Conservation (phyloP, 768 basidiomycete species). For the Rhodotorula kratochvilovae region DNA sequence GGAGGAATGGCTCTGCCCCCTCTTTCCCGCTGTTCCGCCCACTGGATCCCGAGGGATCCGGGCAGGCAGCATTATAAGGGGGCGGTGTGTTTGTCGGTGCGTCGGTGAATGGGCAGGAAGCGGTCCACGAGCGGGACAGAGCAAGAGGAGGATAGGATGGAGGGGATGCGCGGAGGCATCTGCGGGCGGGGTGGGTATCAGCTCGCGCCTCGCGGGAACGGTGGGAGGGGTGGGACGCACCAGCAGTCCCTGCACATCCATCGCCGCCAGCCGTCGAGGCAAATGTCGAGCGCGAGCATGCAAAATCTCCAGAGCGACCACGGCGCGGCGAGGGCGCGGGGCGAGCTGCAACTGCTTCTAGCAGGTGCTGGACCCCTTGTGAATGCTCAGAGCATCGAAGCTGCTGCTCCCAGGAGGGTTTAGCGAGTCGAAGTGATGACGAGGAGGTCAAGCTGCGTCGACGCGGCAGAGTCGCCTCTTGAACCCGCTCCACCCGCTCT, state of each 20-base stretch:
- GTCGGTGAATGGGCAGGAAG: neutral
- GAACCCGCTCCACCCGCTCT: neutral
- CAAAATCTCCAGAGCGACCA: neutral
- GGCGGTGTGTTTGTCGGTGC: neutral
- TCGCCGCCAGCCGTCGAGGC: no score
- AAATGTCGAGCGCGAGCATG: neutral
- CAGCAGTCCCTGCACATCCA: neutral
- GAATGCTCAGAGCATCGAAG: no score
- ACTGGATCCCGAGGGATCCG: neutral
- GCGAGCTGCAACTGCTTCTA: neutral
- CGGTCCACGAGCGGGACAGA: neutral
- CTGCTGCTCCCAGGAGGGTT: neutral
- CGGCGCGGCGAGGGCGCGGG: no score
- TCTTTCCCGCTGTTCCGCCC: slow-evolving; percentile 15
- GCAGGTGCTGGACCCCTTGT: neutral
- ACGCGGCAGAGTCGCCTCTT: neutral
- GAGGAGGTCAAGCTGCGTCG: neutral
- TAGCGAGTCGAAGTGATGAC: neutral
- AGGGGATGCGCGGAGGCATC: neutral
- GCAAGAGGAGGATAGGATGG: neutral
- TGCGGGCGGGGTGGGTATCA: neutral
- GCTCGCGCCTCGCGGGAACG: neutral
- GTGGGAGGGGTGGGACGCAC: neutral
- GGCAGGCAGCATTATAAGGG: slow-evolving; percentile 11
- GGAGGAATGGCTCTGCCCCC: slow-evolving; percentile 2